These are phyloP conservation scores for Azolla pinnata DNA, from an alignment of 75 land plant genomes.

Conservation along the genomic window DNA sequence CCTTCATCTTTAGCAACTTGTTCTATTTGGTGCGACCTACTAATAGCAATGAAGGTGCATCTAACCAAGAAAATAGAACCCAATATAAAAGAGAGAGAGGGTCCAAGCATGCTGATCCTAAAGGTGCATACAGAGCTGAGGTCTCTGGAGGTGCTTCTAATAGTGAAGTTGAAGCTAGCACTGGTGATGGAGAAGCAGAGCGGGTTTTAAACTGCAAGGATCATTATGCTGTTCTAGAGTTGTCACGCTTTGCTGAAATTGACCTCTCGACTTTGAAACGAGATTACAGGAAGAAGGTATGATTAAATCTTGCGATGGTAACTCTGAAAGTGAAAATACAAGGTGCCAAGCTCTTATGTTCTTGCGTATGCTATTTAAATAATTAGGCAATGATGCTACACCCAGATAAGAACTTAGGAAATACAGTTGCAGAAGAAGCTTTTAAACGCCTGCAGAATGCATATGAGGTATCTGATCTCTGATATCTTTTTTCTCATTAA, in stretches of 20 bases:
- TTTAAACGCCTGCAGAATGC: slow-evolving; percentile 97
- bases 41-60: too few relatives aligned
- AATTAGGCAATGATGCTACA: slow-evolving; percentile 93
- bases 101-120: too few relatives aligned
- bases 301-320: background rate
- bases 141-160: slow-evolving; percentile 6
- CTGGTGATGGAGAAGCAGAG: slow-evolving; percentile 70
- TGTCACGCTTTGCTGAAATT: slow-evolving; percentile 50
- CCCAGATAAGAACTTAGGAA: slow-evolving; percentile 96
- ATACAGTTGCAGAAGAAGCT: slow-evolving; percentile 90
- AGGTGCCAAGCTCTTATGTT: too few relatives aligned
- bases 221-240: slow-evolving; percentile 92
- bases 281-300: slow-evolving; percentile 91
- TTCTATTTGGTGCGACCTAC: too few relatives aligned
- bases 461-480: slow-evolving; percentile 67
- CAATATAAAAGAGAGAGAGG: too few relatives aligned
- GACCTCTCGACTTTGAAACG: slow-evolving; percentile 62
- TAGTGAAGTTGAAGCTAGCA: slow-evolving; percentile 36
- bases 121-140: too few relatives aligned
- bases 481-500: too few relatives aligned
- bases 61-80: too few relatives aligned
- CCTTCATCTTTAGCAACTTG: slow-evolving; percentile 77
- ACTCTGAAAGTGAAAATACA: too few relatives aligned
- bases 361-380: background rate
- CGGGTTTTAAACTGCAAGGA: slow-evolving; percentile 69